Conservation (phyloP, 2,329 filamentous ascomycete genomes). For the Sporothrix pallida region DNA sequence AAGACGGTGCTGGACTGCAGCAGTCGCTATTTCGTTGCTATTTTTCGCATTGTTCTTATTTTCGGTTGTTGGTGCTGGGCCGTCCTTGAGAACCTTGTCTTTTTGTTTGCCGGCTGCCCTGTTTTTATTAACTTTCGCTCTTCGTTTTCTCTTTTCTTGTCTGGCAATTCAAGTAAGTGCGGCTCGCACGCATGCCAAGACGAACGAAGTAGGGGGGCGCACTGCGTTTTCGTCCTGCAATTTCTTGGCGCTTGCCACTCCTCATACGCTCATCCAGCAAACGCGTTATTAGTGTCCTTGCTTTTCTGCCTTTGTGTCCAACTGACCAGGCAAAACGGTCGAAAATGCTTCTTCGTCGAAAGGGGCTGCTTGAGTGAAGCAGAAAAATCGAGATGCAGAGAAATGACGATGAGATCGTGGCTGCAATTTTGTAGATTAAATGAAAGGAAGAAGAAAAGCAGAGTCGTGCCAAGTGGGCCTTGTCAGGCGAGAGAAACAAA, state of each 20-base stretch:
- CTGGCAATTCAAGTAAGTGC: slow-evolving; percentile 1
- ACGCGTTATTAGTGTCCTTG: not conserved
- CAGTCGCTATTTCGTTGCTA: not conserved
- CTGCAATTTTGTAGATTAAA: not conserved
- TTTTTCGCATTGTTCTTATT: slow-evolving; percentile 6
- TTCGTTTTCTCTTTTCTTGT: not conserved
- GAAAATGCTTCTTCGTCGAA: too few species aligned
- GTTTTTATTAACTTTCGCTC: not conserved
- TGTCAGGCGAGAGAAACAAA: not conserved
- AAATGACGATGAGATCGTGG: not conserved
- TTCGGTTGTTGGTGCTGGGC: not conserved
- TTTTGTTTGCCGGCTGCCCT: not conserved
- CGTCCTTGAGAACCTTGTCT: not conserved
- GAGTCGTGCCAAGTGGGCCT: not conserved
- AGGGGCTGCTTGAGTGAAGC: not conserved
- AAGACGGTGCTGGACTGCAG: not conserved
- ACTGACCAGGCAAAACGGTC: not conserved
- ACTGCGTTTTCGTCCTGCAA: slow-evolving; percentile 26
- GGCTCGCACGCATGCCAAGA: slow-evolving; percentile 25
- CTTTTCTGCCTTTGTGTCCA: not conserved
- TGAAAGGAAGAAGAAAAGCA: not conserved
- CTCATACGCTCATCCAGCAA: slow-evolving; percentile 15
- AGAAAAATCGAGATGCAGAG: too few species aligned
- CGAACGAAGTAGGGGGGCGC: not conserved
- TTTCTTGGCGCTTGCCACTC: slow-evolving; percentile 27